Conservation (phyloP, 805 yeast species). For the Metschnikowia arizonensis region DNA sequence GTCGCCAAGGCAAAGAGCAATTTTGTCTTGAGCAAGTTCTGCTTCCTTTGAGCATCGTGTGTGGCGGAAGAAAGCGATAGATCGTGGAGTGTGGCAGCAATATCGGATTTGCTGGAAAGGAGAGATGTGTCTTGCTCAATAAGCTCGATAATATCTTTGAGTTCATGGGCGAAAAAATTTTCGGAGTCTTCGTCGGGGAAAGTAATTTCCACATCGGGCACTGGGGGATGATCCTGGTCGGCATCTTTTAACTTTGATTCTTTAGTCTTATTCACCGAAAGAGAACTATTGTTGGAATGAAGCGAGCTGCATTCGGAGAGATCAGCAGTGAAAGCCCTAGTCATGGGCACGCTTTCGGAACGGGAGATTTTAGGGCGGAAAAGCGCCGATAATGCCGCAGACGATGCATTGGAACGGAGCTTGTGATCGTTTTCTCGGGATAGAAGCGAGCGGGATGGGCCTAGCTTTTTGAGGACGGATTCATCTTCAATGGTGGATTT, state of each 20-base stretch:
- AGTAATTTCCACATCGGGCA: neutral
- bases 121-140: conserved; percentile 37
- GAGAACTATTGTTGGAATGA: neutral
- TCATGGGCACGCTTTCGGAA: conserved; percentile 35
- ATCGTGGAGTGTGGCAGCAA: conserved; percentile 55
- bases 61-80: conserved; percentile 45
- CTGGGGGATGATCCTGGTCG: neutral
- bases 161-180: conserved; percentile 33
- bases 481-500: neutral
- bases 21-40: conserved; percentile 41
- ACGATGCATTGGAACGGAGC: conserved; percentile 42
- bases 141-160: conserved; percentile 47
- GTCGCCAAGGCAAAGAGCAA: conserved; percentile 62
- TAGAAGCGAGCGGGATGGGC: neutral
- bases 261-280: neutral
- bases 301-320: conserved; percentile 1
- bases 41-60: conserved; percentile 30
- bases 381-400: conserved; percentile 45
- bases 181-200: conserved; percentile 8
- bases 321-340: neutral
- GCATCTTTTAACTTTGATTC: neutral
- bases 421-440: conserved; percentile 18
- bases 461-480: conserved; percentile 5
- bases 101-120: conserved; percentile 32
- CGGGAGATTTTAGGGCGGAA: conserved; percentile 36